Conservation (phyloP, 2,329 filamentous ascomycete genomes). For the Didymella glomerata region DNA sequence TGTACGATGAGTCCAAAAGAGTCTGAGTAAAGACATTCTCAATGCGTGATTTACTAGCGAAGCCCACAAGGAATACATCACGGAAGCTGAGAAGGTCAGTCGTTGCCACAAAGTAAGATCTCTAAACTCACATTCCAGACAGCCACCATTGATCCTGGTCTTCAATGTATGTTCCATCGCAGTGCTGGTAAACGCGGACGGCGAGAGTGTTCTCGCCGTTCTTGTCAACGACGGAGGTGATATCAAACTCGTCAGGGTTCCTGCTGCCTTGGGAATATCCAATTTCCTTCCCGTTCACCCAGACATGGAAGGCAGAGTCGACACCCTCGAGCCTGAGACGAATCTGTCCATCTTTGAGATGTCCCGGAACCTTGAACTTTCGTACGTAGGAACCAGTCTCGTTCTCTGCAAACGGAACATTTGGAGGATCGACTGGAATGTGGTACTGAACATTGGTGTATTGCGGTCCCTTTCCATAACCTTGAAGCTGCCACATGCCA, state of each 20-base stretch:
- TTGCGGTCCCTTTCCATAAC: constrained; percentile 68
- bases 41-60: constrained; percentile 61
- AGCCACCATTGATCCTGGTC: constrained; percentile 76
- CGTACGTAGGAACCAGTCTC: constrained; percentile 70
- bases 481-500: constrained; percentile 75
- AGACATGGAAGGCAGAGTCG: constrained; percentile 75
- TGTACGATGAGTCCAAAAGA: constrained; percentile 61
- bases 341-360: constrained; percentile 63
- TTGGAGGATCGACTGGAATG: constrained; percentile 70
- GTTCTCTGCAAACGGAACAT: constrained; percentile 67
- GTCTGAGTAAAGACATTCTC: constrained; percentile 67
- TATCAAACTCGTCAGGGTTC: constrained; percentile 75
- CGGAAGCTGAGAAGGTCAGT: constrained; percentile 65
- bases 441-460: constrained; percentile 75
- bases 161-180: constrained; percentile 73
- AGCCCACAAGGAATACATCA: constrained; percentile 69
- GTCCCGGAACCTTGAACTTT: constrained; percentile 62
- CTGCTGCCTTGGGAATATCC: constrained; percentile 75
- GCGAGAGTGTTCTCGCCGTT: constrained; percentile 63
- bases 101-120: not conserved
- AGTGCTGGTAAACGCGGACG: constrained; percentile 76
- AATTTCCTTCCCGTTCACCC: constrained; percentile 69
- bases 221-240: constrained; percentile 61
- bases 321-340: constrained; percentile 75
- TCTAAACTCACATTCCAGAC: constrained; percentile 56